Evolutionary conservation across 192 early-diverging fungal species (phyloP).

Genomic region (Backusella liffmaniae): DNA sequence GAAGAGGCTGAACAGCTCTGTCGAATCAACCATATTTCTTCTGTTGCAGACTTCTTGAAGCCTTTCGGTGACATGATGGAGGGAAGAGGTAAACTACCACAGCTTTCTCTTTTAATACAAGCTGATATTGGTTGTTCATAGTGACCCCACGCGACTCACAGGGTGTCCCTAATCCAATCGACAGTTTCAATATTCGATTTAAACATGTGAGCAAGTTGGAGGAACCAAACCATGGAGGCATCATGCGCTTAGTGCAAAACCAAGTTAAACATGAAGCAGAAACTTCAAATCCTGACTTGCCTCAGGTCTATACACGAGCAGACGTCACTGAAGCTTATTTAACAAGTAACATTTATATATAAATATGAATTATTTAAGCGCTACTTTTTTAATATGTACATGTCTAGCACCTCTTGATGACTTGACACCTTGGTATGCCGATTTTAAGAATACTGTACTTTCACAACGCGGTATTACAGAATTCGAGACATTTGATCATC

Average conservation of each 20-base stretch:
- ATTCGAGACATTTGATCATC: slow-evolving; percentile 94
- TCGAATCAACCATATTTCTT: slow-evolving; percentile 55
- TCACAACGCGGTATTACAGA: slow-evolving; percentile 70
- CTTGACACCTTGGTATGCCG: slow-evolving; percentile 83
- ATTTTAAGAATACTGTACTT: slow-evolving; percentile 66
- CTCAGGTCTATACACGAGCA: slow-evolving; percentile 22
- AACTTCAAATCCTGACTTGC: neutral
- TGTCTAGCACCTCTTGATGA: slow-evolving; percentile 46
- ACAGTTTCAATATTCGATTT: slow-evolving; percentile 68
- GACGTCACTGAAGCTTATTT: slow-evolving; percentile 51
- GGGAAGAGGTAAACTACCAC: slow-evolving; percentile 47
- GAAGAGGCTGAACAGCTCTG: slow-evolving; percentile 61
- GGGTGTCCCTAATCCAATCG: slow-evolving; percentile 55
- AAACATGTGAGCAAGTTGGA: slow-evolving; percentile 53
- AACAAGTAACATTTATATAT: slow-evolving; percentile 31
- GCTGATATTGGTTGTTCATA: slow-evolving; percentile 4
- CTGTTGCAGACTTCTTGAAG: slow-evolving; percentile 58
- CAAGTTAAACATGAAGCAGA: slow-evolving; percentile 35
- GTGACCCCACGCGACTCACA: slow-evolving; percentile 61
- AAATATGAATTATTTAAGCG: neutral
- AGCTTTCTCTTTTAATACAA: no score
- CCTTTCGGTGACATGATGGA: slow-evolving; percentile 73
- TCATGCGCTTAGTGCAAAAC: slow-evolving; percentile 49
- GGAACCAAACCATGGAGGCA: slow-evolving; percentile 45
- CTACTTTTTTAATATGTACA: neutral